A percentile compares a stretch with the other conserved stretches of the same genome.
Evolutionary conservation across 2,329 filamentous ascomycete species (phyloP).

Genomic region (Cladosporium halotolerans): DNA sequence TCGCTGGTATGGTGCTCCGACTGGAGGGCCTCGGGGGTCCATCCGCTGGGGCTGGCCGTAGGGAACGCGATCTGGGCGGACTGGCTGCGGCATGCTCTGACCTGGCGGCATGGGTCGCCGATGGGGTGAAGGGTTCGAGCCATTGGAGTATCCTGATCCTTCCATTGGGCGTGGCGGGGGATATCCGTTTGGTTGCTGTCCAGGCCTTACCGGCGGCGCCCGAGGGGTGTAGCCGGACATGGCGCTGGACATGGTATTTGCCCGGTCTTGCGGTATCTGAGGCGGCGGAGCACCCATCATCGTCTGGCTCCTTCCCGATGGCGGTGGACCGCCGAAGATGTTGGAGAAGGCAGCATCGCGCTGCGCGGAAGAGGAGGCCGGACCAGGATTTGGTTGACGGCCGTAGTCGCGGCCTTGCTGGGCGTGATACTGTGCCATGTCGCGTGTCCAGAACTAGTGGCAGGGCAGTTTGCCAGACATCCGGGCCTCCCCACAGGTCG

Average conservation of each 20-base stretch:
- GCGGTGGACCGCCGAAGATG: constrained; percentile 85
- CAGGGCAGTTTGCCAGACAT: constrained; percentile 16
- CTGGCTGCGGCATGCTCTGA: constrained; percentile 55
- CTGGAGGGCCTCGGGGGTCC: constrained; percentile 51
- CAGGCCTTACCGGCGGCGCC: constrained; percentile 53
- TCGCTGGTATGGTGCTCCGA: constrained; percentile 41
- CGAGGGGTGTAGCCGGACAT: constrained; percentile 53
- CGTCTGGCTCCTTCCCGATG: constrained; percentile 84
- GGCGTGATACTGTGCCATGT: constrained; percentile 59
- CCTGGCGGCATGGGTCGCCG: constrained; percentile 36
- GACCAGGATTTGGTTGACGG: constrained; percentile 44
- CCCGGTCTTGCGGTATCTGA: constrained; percentile 58
- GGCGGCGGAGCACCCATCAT: constrained; percentile 76
- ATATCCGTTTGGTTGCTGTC: constrained; percentile 26
- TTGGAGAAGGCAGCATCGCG: constrained; percentile 93
- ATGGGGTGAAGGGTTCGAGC: constrained; percentile 32
- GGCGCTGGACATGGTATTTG: constrained; percentile 58
- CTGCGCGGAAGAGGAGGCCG: constrained; percentile 53
- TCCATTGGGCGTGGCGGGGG: constrained; percentile 19
- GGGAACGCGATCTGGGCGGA: constrained; percentile 59
- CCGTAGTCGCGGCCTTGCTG: constrained; percentile 55
- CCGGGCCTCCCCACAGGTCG: constrained; percentile 14
- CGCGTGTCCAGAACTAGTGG: constrained; percentile 14
- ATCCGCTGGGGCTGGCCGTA: constrained; percentile 68
- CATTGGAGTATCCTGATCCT: constrained; percentile 1